Evolutionary conservation across 352 stramenopile genomes (phyloP).

Genomic region (Phytophthora megakarya): DNA sequence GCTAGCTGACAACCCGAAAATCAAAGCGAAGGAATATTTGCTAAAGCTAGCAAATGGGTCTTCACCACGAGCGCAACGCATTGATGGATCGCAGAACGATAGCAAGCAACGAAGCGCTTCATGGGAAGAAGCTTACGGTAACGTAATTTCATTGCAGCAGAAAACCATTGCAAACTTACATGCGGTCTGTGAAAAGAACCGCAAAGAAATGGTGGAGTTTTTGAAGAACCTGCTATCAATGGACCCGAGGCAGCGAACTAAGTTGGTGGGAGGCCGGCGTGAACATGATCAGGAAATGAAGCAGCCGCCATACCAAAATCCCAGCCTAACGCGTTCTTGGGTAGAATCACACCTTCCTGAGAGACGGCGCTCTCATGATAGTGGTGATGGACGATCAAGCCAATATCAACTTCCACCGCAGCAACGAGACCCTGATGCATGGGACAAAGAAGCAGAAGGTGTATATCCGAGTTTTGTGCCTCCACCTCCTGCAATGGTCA

Average conservation of each 20-base stretch:
- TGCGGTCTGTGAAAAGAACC: constrained; percentile 56
- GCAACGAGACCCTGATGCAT: constrained; percentile 52
- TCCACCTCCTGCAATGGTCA: not conserved
- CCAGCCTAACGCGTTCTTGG: constrained; percentile 5
- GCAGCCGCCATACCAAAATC: not conserved
- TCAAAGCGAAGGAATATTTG: constrained; percentile 71
- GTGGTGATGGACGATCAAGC: constrained; percentile 12
- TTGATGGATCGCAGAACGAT: constrained; percentile 28
- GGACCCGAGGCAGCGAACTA: constrained; percentile 41
- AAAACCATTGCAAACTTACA: constrained; percentile 70
- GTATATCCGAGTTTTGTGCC: not conserved
- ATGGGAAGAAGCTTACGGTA: constrained; percentile 81
- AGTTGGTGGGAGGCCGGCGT: constrained; percentile 13
- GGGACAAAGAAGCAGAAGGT: not conserved
- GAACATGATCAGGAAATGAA: constrained; percentile 19
- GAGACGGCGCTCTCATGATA: constrained; percentile 2
- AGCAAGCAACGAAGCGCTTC: constrained; percentile 38
- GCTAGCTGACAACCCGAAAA: constrained; percentile 59
- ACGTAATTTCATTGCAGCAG: constrained; percentile 78
- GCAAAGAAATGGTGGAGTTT: constrained; percentile 46
- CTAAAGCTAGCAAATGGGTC: constrained; percentile 53
- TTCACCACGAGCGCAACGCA: constrained; percentile 14
- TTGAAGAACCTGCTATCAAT: constrained; percentile 61
- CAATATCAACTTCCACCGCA: constrained; percentile 58
- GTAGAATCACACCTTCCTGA: constrained; percentile 11